Base-by-base conservation (phyloP, 768 basidiomycete genomes). In the Mycena amicta region DNA sequence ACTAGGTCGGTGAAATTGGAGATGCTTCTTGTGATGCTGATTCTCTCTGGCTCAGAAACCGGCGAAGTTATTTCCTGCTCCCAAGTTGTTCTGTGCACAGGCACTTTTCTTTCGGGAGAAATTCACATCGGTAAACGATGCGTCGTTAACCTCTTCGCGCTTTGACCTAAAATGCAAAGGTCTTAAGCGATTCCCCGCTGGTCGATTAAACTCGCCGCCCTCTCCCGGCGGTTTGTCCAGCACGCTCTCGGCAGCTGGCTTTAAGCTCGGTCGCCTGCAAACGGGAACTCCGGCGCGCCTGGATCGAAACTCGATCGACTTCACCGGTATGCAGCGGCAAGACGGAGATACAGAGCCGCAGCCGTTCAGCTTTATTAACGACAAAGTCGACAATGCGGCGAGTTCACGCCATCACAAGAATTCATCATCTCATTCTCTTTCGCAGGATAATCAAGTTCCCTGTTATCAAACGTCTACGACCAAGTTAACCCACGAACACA, bases 21-120 rank as follows among this genome's bases (percentile, higher is more conserved):
- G 5, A 28, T 25, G 4, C 2, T 25, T 11, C 30, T 20, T 45
- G 23, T 43, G 2, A 53, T 6, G 50, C 26, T 33, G 23, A 12
- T 37, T 15, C 47, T 3, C 8, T n/a, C 31, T 46, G 1, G 26
- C 5, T 12, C 70, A 92, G 92, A 92, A 29, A 79, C 83, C 3
- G 90, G 92, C 11, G 88, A 93, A 51, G 67, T 86, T 18, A 85
- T 95, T 27, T 74, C 76, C 18, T 95, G 92, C 66, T 85, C 88
- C 3, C 86, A 88, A 63, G 90, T 95, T 12, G 89, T 96, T 27
- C 82, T 96, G 15, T 93, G 92, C 65, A 95, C 93, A 0, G 94
- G 94, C 6, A 96, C 94, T 0, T 96, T 96, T 69, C 80, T 96
- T 25, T 89, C 89, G 2, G 94, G 92, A 12, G 92, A 95, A 74